A percentile compares a stretch with the other conserved stretches of the same genome.
These are phyloP conservation scores for Blastobotrys raffinosifermentans DNA, from an alignment of 1,139 yeast genomes.

Conservation along the genomic window DNA sequence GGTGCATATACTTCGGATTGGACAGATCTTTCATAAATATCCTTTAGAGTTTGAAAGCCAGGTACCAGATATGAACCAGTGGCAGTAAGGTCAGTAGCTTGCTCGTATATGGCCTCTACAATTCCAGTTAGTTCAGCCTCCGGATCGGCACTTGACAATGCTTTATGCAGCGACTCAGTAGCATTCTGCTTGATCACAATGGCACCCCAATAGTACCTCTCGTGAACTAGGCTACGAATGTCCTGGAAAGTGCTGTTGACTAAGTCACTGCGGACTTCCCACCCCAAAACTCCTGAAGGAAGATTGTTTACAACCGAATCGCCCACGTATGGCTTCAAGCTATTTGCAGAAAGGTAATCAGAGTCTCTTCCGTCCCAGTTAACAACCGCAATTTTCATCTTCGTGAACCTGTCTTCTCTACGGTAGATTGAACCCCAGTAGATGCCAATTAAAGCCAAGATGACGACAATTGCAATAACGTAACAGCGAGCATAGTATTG, in stretches of 20 bases:
- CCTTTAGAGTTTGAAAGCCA: slow-evolving; percentile 33
- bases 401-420: slow-evolving; percentile 36
- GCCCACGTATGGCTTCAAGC: slow-evolving; percentile 34
- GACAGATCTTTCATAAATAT: slow-evolving; percentile 10
- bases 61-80: slow-evolving; percentile 40
- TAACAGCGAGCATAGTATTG: no score
- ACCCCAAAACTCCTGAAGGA: slow-evolving; percentile 22
- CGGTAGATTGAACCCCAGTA: slow-evolving; percentile 57
- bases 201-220: slow-evolving; percentile 25
- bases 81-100: slow-evolving; percentile 49
- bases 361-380: slow-evolving; percentile 37
- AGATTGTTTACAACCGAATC: slow-evolving; percentile 30
- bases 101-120: slow-evolving; percentile 41
- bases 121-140: slow-evolving; percentile 22
- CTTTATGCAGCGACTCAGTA: slow-evolving; percentile 15
- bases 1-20: slow-evolving; percentile 11
- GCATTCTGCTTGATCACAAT: slow-evolving; percentile 21
- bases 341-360: slow-evolving; percentile 18
- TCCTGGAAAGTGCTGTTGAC: slow-evolving; percentile 18
- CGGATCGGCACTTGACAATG: slow-evolving; percentile 14
- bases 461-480: no score
- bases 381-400: slow-evolving; percentile 44
- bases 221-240: slow-evolving; percentile 14
- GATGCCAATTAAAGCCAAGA: slow-evolving; percentile 39
- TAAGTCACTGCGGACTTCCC: slow-evolving; percentile 27